Evolutionary conservation across 768 basidiomycete species (phyloP).

Genomic region (Strobilomyces dryophilus): DNA sequence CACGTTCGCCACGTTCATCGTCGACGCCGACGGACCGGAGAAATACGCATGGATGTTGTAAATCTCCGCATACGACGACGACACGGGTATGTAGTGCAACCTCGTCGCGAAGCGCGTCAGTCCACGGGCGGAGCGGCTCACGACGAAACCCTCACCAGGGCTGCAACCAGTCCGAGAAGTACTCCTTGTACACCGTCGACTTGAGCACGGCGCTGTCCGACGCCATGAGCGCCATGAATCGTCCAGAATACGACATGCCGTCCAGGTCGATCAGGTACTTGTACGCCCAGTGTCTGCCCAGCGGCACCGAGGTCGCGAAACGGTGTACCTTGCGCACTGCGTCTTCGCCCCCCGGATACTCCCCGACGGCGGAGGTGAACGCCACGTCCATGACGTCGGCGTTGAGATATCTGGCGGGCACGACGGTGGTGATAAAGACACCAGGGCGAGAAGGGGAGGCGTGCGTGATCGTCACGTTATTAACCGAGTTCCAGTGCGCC

Average conservation of each 20-base stretch:
- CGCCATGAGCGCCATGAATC: slow-evolving; percentile 79
- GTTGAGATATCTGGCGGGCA: slow-evolving; percentile 62
- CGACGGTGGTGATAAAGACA: slow-evolving; percentile 51
- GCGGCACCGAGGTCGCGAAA: slow-evolving; percentile 68
- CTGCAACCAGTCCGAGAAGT: slow-evolving; percentile 86
- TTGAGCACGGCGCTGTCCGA: slow-evolving; percentile 90
- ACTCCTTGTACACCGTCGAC: slow-evolving; percentile 88
- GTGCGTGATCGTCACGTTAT: slow-evolving; percentile 63
- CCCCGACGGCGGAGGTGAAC: slow-evolving; percentile 74
- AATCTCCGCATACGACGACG: slow-evolving; percentile 80
- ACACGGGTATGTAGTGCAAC: slow-evolving; percentile 94
- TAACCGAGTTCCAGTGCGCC: slow-evolving; percentile 48
- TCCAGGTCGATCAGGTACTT: slow-evolving; percentile 92
- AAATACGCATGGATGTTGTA: slow-evolving; percentile 95
- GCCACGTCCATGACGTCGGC: slow-evolving; percentile 81
- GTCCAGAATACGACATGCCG: slow-evolving; percentile 91
- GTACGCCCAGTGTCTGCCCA: slow-evolving; percentile 88
- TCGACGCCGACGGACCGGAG: slow-evolving; percentile 70
- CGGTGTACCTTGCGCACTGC: slow-evolving; percentile 62
- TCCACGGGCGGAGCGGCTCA: background rate
- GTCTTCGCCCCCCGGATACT: slow-evolving; percentile 72
- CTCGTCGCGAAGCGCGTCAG: slow-evolving; percentile 33
- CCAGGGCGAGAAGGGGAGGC: slow-evolving; percentile 54
- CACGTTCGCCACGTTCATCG: slow-evolving; percentile 52
- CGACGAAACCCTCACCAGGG: slow-evolving; percentile 61